phyloP scores from a whole-genome alignment of 202 grass and related monocot genomes.

The Brachypodium distachyon region DNA sequence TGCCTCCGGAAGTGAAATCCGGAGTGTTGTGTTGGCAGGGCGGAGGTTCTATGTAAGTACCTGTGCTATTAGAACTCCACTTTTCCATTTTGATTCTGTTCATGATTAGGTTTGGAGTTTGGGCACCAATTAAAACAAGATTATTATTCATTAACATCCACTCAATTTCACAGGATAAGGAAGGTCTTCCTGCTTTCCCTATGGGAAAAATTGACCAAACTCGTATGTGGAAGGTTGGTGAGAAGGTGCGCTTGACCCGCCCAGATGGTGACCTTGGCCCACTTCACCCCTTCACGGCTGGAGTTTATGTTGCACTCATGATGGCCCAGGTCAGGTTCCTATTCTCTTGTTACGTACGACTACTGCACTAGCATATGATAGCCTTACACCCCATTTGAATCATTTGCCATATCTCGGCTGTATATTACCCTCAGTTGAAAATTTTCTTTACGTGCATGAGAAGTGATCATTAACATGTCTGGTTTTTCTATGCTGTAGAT shows the following conservation, averaged over 20 bases:
- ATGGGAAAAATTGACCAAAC: constrained; percentile 76
- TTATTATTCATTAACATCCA: background rate
- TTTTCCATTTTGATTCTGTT: background rate
- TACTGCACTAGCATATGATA: background rate
- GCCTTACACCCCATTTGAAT: background rate
- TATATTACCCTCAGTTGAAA: background rate
- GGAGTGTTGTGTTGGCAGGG: constrained; percentile 71
- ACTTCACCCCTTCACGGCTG: constrained; percentile 60
- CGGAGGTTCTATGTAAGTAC: constrained; percentile 56
- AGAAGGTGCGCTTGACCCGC: constrained; percentile 46
- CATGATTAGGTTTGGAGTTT: background rate
- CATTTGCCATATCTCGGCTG: too few relatives aligned
- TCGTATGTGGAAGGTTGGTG: constrained; percentile 75
- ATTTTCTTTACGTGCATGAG: too few relatives aligned
- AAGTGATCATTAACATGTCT: background rate
- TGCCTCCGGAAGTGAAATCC: constrained; percentile 62
- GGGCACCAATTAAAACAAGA: background rate
- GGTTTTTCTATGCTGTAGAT: constrained; percentile 27
- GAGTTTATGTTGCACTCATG: constrained; percentile 66
- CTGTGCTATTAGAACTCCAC: background rate
- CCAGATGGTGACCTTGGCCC: constrained; percentile 52
- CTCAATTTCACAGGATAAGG: constrained; percentile 53
- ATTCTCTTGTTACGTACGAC: background rate
- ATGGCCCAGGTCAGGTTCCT: constrained; percentile 52
- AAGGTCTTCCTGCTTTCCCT: constrained; percentile 70